Evolutionary conservation across 306 rosid genomes (phyloP).

Genomic region (Cucumis sativus): Cucumber_9930_V3 NC_026656.2:6022501-6023000

Average conservation of each 20-base stretch:
- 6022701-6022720: not conserved
- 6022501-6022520: too few relatives aligned
- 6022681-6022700: not conserved
- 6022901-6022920: too few relatives aligned
- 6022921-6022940: too few relatives aligned
- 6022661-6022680: not conserved
- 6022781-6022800: not conserved
- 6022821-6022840: not conserved
- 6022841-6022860: not conserved
- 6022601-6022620: not conserved
- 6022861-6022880: not conserved
- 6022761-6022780: too few relatives aligned
- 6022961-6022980: too few relatives aligned
- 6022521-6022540: too few relatives aligned
- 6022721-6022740: not conserved
- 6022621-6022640: not conserved
- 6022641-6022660: not conserved
- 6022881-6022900: too few relatives aligned
- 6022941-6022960: too few relatives aligned
- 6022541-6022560: slow-evolving; percentile 45
- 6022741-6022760: not conserved
- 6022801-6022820: too few relatives aligned
- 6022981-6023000: too few relatives aligned
- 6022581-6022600: slow-evolving; percentile 43
- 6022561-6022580: slow-evolving; percentile 37